Evolutionary conservation across 306 rosid genomes (phyloP), one percentile per base, ranked within the genome.

Genomic region (Acmispon strigosus): DNA sequence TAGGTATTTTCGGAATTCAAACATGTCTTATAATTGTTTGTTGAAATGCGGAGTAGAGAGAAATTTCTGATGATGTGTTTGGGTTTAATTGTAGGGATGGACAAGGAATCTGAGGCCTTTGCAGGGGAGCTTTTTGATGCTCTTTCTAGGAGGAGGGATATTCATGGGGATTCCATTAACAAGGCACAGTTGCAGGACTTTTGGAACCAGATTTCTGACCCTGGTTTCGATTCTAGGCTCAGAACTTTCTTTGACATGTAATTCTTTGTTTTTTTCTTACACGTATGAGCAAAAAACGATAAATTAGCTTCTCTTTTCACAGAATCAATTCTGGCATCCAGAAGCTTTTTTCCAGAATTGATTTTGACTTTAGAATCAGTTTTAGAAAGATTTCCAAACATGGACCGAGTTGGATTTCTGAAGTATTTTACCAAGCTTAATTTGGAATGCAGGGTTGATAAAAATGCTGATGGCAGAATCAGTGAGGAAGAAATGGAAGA

Each of bases 241-340:
- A 74, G 79, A 66, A 86, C 86, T 55, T 88, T 88, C 83, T 88
- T 88, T 62, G 94, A 86, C 86, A 88, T 88, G 94, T 88, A 80
- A 44, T 67, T 62, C 24, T 71, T 49, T 13, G 37, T 37, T 6
- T 53, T 34, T 27, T 45, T 44, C 76, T 72, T 1, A 4, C 48
- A 36, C 7, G 36, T 51, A 36, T 3, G 3, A 42, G 13, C 1
- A 10, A 8, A 59, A 1, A 37, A 34, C 51, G n/a, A n/a, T n/a
- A n/a, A n/a, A 32, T 32, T 8, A 32, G 8, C 37, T 32, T 32
- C 37, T 32, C 8, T 32, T 32, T 32, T 0, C 0, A 4, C 8
- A 32, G 37, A 32, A 32, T 32, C 37, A 32, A 32, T 32, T 32
- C 5, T 27, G 34, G 34, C 5, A 27, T 27, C 34, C 34, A 27